Percentiles rank a stretch among this genome's conserved stretches.
These are phyloP conservation scores for Rhexocercosporidium sp. DNA, from an alignment of 2,329 filamentous ascomycete species.

Conservation along the genomic window DNA sequence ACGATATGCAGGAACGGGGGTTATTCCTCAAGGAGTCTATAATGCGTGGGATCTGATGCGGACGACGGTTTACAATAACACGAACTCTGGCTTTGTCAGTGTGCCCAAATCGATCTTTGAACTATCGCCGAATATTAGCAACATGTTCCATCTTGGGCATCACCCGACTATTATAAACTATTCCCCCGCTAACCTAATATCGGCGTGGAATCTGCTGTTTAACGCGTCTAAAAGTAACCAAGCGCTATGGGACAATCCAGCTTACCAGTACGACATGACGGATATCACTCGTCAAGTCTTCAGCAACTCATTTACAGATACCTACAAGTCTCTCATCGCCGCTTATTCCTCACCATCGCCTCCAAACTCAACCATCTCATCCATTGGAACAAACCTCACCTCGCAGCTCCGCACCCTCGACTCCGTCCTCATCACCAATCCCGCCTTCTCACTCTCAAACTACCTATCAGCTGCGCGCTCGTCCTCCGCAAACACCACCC, in stretches of 20 bases:
- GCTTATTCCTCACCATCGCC: constrained; percentile 41
- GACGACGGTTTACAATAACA: constrained; percentile 54
- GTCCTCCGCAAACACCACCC: constrained; percentile 29
- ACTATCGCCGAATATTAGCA: constrained; percentile 49
- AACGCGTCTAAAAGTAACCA: constrained; percentile 42
- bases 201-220: constrained; percentile 48
- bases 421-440: constrained; percentile 47
- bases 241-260: constrained; percentile 47
- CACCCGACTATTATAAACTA: constrained; percentile 51
- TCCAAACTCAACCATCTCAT: constrained; percentile 33
- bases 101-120: constrained; percentile 54
- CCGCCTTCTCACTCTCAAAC: constrained; percentile 48
- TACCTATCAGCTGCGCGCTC: constrained; percentile 50
- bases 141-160: constrained; percentile 48
- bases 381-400: constrained; percentile 42
- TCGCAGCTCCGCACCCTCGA: constrained; percentile 47
- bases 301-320: constrained; percentile 52
- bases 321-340: constrained; percentile 56
- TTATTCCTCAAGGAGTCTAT: constrained; percentile 45
- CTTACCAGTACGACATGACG: constrained; percentile 53
- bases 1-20: constrained; percentile 45
- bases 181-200: constrained; percentile 44
- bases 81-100: constrained; percentile 44
- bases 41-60: constrained; percentile 53
- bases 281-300: constrained; percentile 56